Evolutionary conservation across 1,284 basidiomycete species (phyloP).

Genomic region (Sutorius eximius): DNA sequence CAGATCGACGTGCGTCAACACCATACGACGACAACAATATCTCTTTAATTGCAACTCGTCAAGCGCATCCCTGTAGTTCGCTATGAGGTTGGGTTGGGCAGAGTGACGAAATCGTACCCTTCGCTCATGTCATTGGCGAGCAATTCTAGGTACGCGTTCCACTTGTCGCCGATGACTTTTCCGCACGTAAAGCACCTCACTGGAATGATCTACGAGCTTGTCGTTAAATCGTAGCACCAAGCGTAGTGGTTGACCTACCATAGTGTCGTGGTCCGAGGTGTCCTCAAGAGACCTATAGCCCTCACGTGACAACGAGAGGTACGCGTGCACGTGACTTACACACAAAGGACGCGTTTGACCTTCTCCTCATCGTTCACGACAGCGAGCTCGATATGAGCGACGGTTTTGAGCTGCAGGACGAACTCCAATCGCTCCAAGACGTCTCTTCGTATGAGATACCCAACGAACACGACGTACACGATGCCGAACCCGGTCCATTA

Average conservation of each 20-base stretch:
- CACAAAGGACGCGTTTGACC: not conserved
- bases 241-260: conserved; percentile 19
- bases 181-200: conserved; percentile 91
- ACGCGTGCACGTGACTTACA: conserved; percentile 20
- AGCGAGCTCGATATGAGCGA: conserved; percentile 17
- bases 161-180: conserved; percentile 92
- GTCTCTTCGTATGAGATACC: conserved; percentile 44
- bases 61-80: conserved; percentile 73
- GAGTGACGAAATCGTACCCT: conserved; percentile 59
- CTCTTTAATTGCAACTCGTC: conserved; percentile 90
- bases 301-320: conserved; percentile 10
- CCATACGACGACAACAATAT: conserved; percentile 98
- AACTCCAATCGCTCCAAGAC: conserved; percentile 48
- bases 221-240: not conserved
- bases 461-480: conserved; percentile 49
- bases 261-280: conserved; percentile 25
- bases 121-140: conserved; percentile 79
- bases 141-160: conserved; percentile 82
- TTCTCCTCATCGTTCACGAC: not conserved
- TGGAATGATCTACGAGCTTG: conserved; percentile 73
- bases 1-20: conserved; percentile 94
- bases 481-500: conserved; percentile 39
- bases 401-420: conserved; percentile 50
- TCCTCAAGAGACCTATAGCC: too few relatives aligned
- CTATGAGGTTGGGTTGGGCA: not conserved